Percentiles rank a stretch among this genome's conserved stretches.
Evolutionary conservation across 1,284 basidiomycete genomes (phyloP).

Genomic region (Wallemia ichthyophaga): DNA sequence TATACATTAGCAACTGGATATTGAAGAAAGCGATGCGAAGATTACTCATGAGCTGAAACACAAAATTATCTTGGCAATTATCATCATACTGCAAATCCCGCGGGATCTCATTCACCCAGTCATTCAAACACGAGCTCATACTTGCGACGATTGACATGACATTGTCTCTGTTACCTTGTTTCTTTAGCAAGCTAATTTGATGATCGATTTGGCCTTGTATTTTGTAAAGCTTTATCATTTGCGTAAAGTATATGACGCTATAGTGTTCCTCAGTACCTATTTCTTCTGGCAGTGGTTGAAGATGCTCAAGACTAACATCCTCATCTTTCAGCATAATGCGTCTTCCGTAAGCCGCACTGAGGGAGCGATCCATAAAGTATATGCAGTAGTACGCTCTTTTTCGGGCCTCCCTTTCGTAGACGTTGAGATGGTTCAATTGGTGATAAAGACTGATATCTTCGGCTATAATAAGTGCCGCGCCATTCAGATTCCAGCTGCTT

Average conservation of each 20-base stretch:
- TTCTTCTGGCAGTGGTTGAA: not conserved
- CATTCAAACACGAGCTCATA: too few relatives aligned
- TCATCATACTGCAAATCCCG: too few relatives aligned
- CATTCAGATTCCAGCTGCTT: not conserved
- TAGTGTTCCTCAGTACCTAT: not conserved
- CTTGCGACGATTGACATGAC: too few relatives aligned
- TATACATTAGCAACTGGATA: not conserved
- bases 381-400: not conserved
- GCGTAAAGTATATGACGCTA: not conserved
- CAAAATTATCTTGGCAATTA: too few relatives aligned
- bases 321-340: not conserved
- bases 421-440: not conserved
- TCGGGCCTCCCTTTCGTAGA: not conserved
- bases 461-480: not conserved
- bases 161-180: too few relatives aligned
- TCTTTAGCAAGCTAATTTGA: not conserved
- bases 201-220: not conserved
- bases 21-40: not conserved
- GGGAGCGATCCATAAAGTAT: not conserved
- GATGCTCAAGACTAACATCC: not conserved
- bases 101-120: too few relatives aligned
- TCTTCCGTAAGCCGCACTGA: not conserved
- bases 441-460: not conserved
- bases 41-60: not conserved
- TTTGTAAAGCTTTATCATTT: not conserved